Evolutionary conservation across 2,329 filamentous ascomycete species (phyloP).

Genomic region (Achaetomium macrosporum): DNA sequence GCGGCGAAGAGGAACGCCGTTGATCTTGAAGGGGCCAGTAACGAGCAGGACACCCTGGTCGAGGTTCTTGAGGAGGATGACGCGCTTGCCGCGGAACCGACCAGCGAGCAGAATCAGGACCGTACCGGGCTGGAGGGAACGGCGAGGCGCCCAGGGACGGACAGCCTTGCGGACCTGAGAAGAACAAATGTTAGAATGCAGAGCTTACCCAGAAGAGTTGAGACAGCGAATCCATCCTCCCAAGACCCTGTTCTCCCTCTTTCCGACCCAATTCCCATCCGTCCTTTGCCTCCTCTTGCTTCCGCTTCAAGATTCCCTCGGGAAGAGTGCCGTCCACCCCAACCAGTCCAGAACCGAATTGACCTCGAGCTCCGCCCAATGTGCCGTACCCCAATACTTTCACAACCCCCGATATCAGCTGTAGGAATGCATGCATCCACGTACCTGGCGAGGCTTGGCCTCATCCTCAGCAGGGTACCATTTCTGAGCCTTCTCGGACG

Average conservation of each 20-base stretch:
- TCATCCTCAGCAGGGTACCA: conserved; percentile 98
- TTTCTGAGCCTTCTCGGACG: conserved; percentile 91
- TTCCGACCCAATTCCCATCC: background rate
- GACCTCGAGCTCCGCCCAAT: conserved; percentile 13
- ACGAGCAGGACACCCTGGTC: conserved; percentile 97
- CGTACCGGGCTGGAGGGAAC: conserved; percentile 87
- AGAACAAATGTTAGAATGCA: conserved; percentile 27
- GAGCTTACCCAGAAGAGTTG: background rate
- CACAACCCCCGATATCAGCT: conserved; percentile 7
- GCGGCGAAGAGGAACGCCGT: conserved; percentile 94
- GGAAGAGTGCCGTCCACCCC: conserved; percentile 5
- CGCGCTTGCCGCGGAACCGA: conserved; percentile 99
- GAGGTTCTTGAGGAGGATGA: conserved; percentile 96
- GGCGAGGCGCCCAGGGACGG: conserved; percentile 79
- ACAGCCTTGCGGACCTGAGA: conserved; percentile 86
- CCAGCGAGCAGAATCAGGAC: conserved; percentile 98
- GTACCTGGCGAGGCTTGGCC: conserved; percentile 86
- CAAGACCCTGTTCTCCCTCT: background rate
- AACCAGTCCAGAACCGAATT: conserved; percentile 10
- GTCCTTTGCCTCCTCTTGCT: conserved; percentile 1
- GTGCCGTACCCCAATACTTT: conserved; percentile 4
- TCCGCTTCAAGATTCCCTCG: conserved; percentile 2
- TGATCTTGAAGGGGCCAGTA: conserved; percentile 99
- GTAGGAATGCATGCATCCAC: conserved; percentile 38
- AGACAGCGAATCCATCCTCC: background rate